Conservation (phyloP, 768 basidiomycete species). For the Goffeauzyma gilvescens region DNA sequence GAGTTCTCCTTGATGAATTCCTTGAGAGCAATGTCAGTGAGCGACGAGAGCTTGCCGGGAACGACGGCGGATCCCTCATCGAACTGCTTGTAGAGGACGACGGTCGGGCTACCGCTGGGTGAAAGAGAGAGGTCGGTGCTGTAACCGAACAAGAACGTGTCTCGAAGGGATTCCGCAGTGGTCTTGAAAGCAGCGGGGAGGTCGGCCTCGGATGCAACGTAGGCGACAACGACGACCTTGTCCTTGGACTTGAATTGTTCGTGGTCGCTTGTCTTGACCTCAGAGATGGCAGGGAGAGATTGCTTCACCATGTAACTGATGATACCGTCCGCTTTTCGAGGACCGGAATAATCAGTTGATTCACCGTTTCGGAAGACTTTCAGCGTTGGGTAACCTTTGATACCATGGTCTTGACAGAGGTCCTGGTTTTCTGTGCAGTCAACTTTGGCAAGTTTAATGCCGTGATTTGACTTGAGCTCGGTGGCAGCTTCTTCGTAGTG, state of each 20-base stretch:
- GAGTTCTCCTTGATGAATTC: slow-evolving; percentile 67
- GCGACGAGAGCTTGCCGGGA: slow-evolving; percentile 13
- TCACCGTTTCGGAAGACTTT: slow-evolving; percentile 81
- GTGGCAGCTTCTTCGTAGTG: slow-evolving; percentile 84
- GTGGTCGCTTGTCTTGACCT: slow-evolving; percentile 55
- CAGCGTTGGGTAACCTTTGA: slow-evolving; percentile 82
- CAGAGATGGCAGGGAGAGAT: slow-evolving; percentile 77
- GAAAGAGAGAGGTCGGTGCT: slow-evolving; percentile 45
- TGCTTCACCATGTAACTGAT: slow-evolving; percentile 93
- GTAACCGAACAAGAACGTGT: slow-evolving; percentile 81
- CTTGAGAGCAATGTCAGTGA: slow-evolving; percentile 41
- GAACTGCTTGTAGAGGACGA: slow-evolving; percentile 80
- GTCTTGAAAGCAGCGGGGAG: slow-evolving; percentile 58
- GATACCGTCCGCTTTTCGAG: slow-evolving; percentile 88
- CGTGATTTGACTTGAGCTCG: slow-evolving; percentile 58
- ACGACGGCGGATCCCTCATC: slow-evolving; percentile 50
- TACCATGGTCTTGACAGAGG: slow-evolving; percentile 67
- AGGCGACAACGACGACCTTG: slow-evolving; percentile 76
- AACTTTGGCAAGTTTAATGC: slow-evolving; percentile 79
- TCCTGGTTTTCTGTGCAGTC: slow-evolving; percentile 91
- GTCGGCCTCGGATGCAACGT: slow-evolving; percentile 54
- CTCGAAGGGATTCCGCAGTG: slow-evolving; percentile 69
- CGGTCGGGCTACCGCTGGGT: slow-evolving; percentile 49
- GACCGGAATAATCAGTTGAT: slow-evolving; percentile 61
- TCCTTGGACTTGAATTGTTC: slow-evolving; percentile 72